A percentile compares a stretch with the other conserved stretches of the same genome.
Evolutionary conservation across 2,329 filamentous ascomycete genomes (phyloP).

Genomic region (Mariannaea sp.): DNA sequence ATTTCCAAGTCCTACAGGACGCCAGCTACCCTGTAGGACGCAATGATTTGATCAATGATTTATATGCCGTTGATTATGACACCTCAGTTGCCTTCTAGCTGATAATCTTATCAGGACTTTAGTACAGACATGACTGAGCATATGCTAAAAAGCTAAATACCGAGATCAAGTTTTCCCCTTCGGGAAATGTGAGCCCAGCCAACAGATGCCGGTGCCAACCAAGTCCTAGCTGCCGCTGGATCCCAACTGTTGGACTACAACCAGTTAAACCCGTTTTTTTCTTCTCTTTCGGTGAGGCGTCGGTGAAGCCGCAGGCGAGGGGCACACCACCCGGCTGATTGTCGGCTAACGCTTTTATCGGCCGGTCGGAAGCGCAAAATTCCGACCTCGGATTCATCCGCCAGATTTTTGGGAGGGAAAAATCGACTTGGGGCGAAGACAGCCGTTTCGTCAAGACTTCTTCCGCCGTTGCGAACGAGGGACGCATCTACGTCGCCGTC

Average conservation of each 20-base stretch:
- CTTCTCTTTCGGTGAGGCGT: conserved; percentile 14
- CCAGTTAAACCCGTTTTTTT: too few relatives aligned
- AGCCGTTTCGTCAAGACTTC: conserved; percentile 32
- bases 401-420: conserved; percentile 34
- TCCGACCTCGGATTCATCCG: conserved; percentile 40
- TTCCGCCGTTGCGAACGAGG: conserved; percentile 34
- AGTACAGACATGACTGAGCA: background rate
- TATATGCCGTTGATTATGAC: too few relatives aligned
- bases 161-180: conserved; percentile 6
- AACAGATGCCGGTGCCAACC: conserved; percentile 7
- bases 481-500: conserved; percentile 32
- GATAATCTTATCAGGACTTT: too few relatives aligned
- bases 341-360: conserved; percentile 27
- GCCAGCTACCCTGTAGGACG: too few relatives aligned
- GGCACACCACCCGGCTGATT: conserved; percentile 32
- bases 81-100: background rate
- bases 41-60: too few relatives aligned
- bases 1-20: background rate
- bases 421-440: conserved; percentile 29
- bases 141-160: background rate
- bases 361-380: conserved; percentile 38
- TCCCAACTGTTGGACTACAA: too few relatives aligned
- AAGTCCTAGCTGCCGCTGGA: background rate
- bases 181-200: conserved; percentile 6
- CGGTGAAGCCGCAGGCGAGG: conserved; percentile 8